These are phyloP conservation scores for Waltergamsia citrina DNA, from an alignment of 2,329 filamentous ascomycete genomes.

Conservation along the genomic window DNA sequence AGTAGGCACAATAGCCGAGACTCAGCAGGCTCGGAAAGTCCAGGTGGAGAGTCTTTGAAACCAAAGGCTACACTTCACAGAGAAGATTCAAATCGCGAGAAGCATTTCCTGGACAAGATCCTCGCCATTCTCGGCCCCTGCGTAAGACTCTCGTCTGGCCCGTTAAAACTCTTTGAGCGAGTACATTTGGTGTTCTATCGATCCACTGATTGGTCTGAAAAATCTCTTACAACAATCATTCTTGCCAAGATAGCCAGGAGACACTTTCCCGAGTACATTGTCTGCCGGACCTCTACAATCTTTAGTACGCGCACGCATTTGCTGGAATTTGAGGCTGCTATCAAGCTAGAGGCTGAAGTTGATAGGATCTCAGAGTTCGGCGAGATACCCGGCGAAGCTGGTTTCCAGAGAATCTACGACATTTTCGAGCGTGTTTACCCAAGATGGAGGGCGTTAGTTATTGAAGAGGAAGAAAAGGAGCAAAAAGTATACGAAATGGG, in stretches of 20 bases:
- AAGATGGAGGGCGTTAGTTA: slow-evolving; percentile 67
- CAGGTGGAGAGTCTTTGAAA: slow-evolving; percentile 19
- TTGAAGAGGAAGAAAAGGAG: slow-evolving; percentile 71
- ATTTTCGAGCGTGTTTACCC: slow-evolving; percentile 68
- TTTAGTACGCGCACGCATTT: slow-evolving; percentile 68
- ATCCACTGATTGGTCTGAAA: slow-evolving; percentile 95
- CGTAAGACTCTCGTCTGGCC: slow-evolving; percentile 64
- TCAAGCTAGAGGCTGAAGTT: slow-evolving; percentile 71
- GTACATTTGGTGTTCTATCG: slow-evolving; percentile 95
- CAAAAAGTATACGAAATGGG: slow-evolving; percentile 67
- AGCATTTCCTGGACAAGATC: slow-evolving; percentile 70
- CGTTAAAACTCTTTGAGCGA: slow-evolving; percentile 79
- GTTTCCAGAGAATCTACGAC: slow-evolving; percentile 57
- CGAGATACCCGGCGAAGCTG: slow-evolving; percentile 56
- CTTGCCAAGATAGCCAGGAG: slow-evolving; percentile 79
- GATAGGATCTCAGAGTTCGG: slow-evolving; percentile 77
- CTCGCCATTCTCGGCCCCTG: slow-evolving; percentile 71
- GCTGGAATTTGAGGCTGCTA: slow-evolving; percentile 80
- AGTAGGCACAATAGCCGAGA: slow-evolving; percentile 54
- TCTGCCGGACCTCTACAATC: slow-evolving; percentile 82
- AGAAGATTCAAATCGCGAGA: slow-evolving; percentile 51
- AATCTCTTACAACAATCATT: slow-evolving; percentile 90
- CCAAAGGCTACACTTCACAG: slow-evolving; percentile 8
- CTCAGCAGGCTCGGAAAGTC: slow-evolving; percentile 32
- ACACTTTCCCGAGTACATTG: slow-evolving; percentile 84